Percentiles rank a stretch among this genome's conserved stretches.
Conservation (phyloP, 1,139 yeast genomes). For the Arxiozyma slooffiae region DNA sequence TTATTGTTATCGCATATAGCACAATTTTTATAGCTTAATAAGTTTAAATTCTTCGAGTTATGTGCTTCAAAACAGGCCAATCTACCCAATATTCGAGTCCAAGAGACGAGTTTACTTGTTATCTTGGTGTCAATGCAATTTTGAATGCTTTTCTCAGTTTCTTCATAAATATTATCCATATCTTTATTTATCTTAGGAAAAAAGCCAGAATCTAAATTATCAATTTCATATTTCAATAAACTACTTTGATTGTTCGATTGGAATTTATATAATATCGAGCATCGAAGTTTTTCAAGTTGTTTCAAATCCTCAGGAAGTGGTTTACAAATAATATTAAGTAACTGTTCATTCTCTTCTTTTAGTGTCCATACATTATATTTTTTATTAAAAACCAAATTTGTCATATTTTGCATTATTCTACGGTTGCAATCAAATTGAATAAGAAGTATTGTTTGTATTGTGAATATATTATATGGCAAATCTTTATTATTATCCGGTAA, state of each 20-base stretch:
- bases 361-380: slow-evolving; percentile 10
- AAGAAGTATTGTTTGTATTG: slow-evolving; percentile 15
- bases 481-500: slow-evolving; percentile 1
- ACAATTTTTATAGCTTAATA: slow-evolving; percentile 30
- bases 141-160: slow-evolving; percentile 12
- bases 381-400: slow-evolving; percentile 7
- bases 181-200: slow-evolving; percentile 5
- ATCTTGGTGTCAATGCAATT: slow-evolving; percentile 14
- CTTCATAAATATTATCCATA: slow-evolving; percentile 8
- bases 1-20: slow-evolving; percentile 33
- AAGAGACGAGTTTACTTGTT: slow-evolving; percentile 10
- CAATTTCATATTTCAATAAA: slow-evolving; percentile 8
- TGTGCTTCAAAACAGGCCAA: slow-evolving; percentile 19
- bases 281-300: slow-evolving; percentile 21
- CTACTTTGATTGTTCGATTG: not conserved
- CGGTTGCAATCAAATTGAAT: slow-evolving; percentile 19
- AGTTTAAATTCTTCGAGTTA: not conserved
- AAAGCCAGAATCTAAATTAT: slow-evolving; percentile 12
- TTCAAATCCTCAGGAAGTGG: slow-evolving; percentile 14
- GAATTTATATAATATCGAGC: slow-evolving; percentile 10
- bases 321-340: slow-evolving; percentile 5
- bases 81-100: slow-evolving; percentile 17
- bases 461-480: slow-evolving; percentile 2
- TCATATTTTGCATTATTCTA: slow-evolving; percentile 6
- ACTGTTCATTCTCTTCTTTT: slow-evolving; percentile 5